Conservation (phyloP, 345 rosid species). For the Syzygium aromaticum region DNA sequence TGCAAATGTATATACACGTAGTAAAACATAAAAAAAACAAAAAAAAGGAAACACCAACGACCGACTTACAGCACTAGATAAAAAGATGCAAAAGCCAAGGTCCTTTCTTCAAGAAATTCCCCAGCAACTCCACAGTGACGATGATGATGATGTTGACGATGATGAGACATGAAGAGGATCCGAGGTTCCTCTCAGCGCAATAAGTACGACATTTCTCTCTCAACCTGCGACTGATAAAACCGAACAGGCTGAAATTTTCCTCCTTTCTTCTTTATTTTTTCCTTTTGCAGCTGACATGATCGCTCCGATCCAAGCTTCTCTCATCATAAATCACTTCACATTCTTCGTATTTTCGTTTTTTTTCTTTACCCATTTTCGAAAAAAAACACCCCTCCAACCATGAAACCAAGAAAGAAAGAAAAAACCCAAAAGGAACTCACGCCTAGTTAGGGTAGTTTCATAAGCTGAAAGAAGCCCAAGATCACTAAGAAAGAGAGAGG, state of each 20-base stretch:
- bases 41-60: background rate
- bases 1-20: slow-evolving; percentile 26
- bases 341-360: background rate
- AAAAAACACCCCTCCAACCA: background rate
- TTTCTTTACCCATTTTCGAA: background rate
- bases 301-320: slow-evolving; percentile 37
- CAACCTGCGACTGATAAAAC: slow-evolving; percentile 28
- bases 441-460: background rate
- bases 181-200: slow-evolving; percentile 91
- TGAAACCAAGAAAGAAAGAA: background rate
- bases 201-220: background rate
- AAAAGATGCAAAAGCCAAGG: slow-evolving; percentile 20
- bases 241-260: slow-evolving; percentile 26
- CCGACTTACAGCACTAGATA: slow-evolving; percentile 21
- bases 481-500: slow-evolving; percentile 25
- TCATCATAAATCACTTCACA: slow-evolving; percentile 3
- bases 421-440: slow-evolving; percentile 9
- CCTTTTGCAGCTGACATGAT: slow-evolving; percentile 61
- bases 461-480: slow-evolving; percentile 8
- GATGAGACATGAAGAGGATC: slow-evolving; percentile 75
- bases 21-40: background rate
- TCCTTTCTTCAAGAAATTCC: background rate
- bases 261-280: slow-evolving; percentile 17
- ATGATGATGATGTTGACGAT: background rate
- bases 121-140: background rate